phyloP scores from a whole-genome alignment of 495 filamentous ascomycete species.

The Thermochaetoides thermophila region DNA sequence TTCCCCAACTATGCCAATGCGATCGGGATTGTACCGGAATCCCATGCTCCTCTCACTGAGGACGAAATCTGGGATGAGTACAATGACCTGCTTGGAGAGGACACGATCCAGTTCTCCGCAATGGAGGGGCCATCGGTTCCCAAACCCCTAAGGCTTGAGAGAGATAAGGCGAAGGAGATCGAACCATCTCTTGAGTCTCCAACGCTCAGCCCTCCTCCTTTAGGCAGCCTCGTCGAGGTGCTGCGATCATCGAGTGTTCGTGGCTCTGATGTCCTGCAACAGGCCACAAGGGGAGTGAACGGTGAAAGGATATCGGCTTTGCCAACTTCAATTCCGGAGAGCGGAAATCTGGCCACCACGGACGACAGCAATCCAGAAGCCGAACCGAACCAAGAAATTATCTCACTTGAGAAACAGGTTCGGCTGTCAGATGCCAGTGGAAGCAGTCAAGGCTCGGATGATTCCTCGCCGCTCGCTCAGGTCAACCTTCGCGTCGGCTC shows the following conservation, averaged over 20 bases:
- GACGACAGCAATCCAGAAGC: background rate
- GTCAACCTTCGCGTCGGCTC: constrained; percentile 72
- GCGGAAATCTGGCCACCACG: background rate
- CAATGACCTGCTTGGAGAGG: constrained; percentile 70
- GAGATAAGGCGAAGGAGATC: constrained; percentile 13
- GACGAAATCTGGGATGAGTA: constrained; percentile 96
- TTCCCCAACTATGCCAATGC: constrained; percentile 33
- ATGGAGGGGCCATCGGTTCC: constrained; percentile 36
- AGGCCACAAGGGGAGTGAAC: constrained; percentile 29
- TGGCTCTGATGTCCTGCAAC: constrained; percentile 32
- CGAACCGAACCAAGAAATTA: constrained; percentile 14
- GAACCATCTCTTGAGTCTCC: constrained; percentile 28
- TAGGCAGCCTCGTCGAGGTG: constrained; percentile 19
- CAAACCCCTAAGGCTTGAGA: constrained; percentile 31
- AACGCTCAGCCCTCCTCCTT: constrained; percentile 16
- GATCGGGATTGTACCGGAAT: constrained; percentile 46
- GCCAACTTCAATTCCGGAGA: too few species aligned
- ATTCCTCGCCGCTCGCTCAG: constrained; percentile 49
- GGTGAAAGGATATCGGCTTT: too few species aligned
- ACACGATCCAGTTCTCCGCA: constrained; percentile 29
- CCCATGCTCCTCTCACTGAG: constrained; percentile 44
- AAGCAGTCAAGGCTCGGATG: constrained; percentile 30
- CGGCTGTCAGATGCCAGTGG: constrained; percentile 34
- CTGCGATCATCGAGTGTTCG: constrained; percentile 25
- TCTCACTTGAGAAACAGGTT: constrained; percentile 19